Evolutionary conservation across 164 flowering plant species (phyloP).

Genomic region (Piper longum): DNA sequence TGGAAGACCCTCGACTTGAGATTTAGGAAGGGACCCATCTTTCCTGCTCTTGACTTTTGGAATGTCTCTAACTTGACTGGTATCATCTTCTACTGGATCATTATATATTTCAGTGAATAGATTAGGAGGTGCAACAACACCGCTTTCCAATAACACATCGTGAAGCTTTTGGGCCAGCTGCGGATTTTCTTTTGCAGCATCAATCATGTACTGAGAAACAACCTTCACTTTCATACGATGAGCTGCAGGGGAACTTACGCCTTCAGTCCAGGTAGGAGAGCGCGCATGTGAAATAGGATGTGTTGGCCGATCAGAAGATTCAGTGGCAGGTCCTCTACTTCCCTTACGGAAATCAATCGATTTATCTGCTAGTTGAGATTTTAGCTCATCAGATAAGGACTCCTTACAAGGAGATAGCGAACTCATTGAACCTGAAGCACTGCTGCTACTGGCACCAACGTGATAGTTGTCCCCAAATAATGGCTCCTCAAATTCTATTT

Average conservation of each 20-base stretch:
- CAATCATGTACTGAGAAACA: constrained; percentile 92
- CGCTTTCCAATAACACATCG: constrained; percentile 92
- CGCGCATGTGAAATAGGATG: constrained; percentile 49
- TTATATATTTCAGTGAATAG: constrained; percentile 54
- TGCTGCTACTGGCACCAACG: constrained; percentile 42
- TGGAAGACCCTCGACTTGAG: constrained; percentile 19
- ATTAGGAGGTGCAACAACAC: constrained; percentile 80
- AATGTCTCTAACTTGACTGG: constrained; percentile 23
- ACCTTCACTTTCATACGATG: constrained; percentile 85
- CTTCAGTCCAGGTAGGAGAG: constrained; percentile 98
- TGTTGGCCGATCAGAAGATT: constrained; percentile 13
- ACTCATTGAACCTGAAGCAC: constrained; percentile 33
- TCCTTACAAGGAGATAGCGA: constrained; percentile 14
- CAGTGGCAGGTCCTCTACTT: constrained; percentile 6
- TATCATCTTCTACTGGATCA: constrained; percentile 21
- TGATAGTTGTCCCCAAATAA: constrained; percentile 32
- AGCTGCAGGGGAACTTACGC: constrained; percentile 79
- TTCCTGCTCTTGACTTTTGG: constrained; percentile 10
- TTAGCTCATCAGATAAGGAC: constrained; percentile 6
- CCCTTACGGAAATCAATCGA: constrained; percentile 7
- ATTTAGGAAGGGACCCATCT: constrained; percentile 17
- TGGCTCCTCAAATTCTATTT: constrained; percentile 40
- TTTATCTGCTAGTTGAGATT: constrained; percentile 9
- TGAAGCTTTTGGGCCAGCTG: constrained; percentile 90
- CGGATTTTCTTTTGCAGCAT: constrained; percentile 96